phyloP scores from a whole-genome alignment of 2,329 filamentous ascomycete genomes.

The Cadophora malorum region DNA sequence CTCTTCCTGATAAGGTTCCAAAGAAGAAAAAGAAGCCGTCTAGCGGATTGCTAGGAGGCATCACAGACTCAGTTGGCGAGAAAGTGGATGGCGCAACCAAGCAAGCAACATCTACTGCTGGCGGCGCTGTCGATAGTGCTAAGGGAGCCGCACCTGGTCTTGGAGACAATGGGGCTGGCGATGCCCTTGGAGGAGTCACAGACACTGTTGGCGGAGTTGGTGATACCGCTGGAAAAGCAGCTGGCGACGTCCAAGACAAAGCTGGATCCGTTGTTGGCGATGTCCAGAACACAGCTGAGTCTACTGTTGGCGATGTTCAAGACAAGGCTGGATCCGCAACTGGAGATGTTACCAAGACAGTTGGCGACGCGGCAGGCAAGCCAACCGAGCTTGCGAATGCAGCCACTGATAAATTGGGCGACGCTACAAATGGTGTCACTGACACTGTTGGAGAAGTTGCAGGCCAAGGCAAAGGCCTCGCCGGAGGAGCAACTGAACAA shows the following conservation, averaged over 20 bases:
- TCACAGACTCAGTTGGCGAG: slow-evolving; percentile 18
- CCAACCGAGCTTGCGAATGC: slow-evolving; percentile 19
- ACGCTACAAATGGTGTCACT: slow-evolving; percentile 14
- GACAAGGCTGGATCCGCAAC: slow-evolving; percentile 16
- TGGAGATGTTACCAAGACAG: slow-evolving; percentile 10
- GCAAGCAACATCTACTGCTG: slow-evolving; percentile 21
- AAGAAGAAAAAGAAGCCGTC: slow-evolving; percentile 20
- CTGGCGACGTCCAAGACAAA: slow-evolving; percentile 16
- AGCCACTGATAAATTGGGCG: slow-evolving; percentile 19
- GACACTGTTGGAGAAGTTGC: not conserved
- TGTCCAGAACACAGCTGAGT: slow-evolving; percentile 23
- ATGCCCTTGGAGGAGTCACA: slow-evolving; percentile 19
- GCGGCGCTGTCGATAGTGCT: slow-evolving; percentile 9
- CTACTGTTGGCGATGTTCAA: slow-evolving; percentile 11
- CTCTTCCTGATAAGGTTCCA: slow-evolving; percentile 7
- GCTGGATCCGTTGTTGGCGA: slow-evolving; percentile 19
- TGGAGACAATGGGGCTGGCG: slow-evolving; percentile 16
- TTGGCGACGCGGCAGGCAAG: not conserved
- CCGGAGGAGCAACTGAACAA: slow-evolving; percentile 14
- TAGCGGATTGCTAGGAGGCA: slow-evolving; percentile 16
- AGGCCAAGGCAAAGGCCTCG: slow-evolving; percentile 6
- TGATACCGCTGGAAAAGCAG: slow-evolving; percentile 25
- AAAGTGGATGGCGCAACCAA: slow-evolving; percentile 19
- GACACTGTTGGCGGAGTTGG: slow-evolving; percentile 20
- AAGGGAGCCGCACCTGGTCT: slow-evolving; percentile 11